Evolutionary conservation across 2,329 filamentous ascomycete species (phyloP), one percentile per base, ranked within the genome.

Genomic region (Ophiognomonia clavigignenti-juglandacearum): DNA sequence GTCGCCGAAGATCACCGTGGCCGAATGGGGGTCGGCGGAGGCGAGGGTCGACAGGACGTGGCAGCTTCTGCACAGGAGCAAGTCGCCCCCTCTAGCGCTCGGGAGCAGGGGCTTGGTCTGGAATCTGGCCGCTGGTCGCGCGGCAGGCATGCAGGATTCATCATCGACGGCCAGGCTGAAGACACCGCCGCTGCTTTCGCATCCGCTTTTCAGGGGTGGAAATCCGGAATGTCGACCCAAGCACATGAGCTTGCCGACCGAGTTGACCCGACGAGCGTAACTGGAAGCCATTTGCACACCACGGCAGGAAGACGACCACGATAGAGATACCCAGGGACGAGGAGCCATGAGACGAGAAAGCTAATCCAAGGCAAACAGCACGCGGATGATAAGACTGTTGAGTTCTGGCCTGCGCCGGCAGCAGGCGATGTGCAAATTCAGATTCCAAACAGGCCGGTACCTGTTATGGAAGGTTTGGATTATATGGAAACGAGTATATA

Each of bases 131-230:
- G n/a, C n/a, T n/a, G n/a, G n/a, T n/a, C n/a, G n/a, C 14, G 49
- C 45, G 10, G 43, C 18, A 2, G 48, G 16, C 4, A 19, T 18
- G 6, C 29, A 22, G 4, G 42, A 39, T 13, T 35, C 35, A 4
- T 41, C 46, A 22, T 46, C 43, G 10, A 46, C 38, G 2, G 40
- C 47, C 3, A 42, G 50, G 19, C 29, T 45, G 2, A 46, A 52
- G 22, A 52, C 50, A 7, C 50, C 50, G 4, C 50, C 50, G 6
- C 16, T 52, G 23, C 40, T 52, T 13, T 46, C 46, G 10, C 50
- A 52, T 32, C 50, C 50, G 16, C 29, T 52, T 16, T 52, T 52
- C 23, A 20, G 39, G 16, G 40, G 22, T 13, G 27, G 27, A 6
- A 19, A 31, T 7, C 27, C 39, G 19, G 29, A 27, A 6, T 14